Percentiles rank a stretch among this genome's conserved stretches.
Conservation (phyloP, 192 early-diverging fungal genomes). For the Linnemannia elongata region DNA sequence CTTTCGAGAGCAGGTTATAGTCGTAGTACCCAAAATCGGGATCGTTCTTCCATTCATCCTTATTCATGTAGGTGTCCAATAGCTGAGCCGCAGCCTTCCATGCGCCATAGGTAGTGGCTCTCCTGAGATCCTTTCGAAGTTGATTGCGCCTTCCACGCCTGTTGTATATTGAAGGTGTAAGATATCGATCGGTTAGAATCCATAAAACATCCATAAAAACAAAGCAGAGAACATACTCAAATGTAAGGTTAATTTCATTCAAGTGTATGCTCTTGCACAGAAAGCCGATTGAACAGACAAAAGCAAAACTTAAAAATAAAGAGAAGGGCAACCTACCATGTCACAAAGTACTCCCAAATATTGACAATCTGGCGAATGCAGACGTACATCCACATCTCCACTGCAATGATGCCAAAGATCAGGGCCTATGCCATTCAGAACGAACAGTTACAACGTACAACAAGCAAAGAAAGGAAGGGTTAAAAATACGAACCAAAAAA, state of each 20-base stretch:
- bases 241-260: not conserved
- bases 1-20: slow-evolving; percentile 72
- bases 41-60: slow-evolving; percentile 78
- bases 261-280: not conserved
- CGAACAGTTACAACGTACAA: not conserved
- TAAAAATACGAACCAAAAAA: not conserved
- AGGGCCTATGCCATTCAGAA: slow-evolving; percentile 46
- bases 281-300: not conserved
- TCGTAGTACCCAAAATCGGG: slow-evolving; percentile 74
- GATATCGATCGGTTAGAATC: not conserved
- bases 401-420: slow-evolving; percentile 68
- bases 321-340: slow-evolving; percentile 60
- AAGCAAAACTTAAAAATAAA: not conserved
- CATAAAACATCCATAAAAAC: no score
- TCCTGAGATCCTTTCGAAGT: slow-evolving; percentile 65
- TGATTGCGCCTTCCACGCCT: slow-evolving; percentile 68
- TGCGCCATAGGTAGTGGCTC: slow-evolving; percentile 70
- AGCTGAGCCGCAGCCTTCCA: slow-evolving; percentile 71
- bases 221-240: not conserved
- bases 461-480: not conserved
- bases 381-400: slow-evolving; percentile 74
- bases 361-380: slow-evolving; percentile 71
- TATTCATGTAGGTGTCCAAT: slow-evolving; percentile 75
- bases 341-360: slow-evolving; percentile 74
- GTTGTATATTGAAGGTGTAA: not conserved